Conservation (phyloP, 345 rosid genomes). For the Citrus glauca region DNA sequence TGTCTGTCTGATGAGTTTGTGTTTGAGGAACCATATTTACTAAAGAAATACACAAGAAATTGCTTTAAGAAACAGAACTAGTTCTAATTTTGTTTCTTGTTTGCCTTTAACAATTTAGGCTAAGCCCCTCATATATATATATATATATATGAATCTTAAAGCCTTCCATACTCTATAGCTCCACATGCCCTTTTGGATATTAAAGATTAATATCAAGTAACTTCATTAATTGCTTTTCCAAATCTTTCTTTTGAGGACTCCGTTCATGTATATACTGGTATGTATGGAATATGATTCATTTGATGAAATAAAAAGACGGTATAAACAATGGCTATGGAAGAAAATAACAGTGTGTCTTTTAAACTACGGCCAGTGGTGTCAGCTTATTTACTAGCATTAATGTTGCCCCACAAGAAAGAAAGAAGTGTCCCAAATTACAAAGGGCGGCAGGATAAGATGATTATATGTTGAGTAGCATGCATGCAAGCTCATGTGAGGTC, state of each 20-base stretch:
- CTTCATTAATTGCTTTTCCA: background rate
- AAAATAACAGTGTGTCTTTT: background rate
- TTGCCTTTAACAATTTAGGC: background rate
- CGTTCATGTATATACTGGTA: background rate
- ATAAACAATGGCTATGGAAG: background rate
- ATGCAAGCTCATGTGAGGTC: background rate
- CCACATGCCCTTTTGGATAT: background rate
- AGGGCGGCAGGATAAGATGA: background rate
- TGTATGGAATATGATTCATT: background rate
- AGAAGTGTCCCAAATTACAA: background rate
- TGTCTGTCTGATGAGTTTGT: background rate
- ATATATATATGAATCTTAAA: too few relatives aligned
- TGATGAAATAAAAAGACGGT: background rate
- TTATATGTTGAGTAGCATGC: too few relatives aligned
- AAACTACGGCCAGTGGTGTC: background rate
- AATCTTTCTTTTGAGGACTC: background rate
- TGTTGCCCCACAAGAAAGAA: background rate
- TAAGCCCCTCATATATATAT: background rate
- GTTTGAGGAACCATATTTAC: background rate
- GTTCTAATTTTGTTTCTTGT: background rate
- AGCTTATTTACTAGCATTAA: background rate
- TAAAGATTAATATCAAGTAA: background rate
- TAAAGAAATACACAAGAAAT: background rate
- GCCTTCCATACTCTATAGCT: background rate
- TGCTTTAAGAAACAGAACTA: background rate